Percentiles rank a stretch among this genome's conserved stretches.
Evolutionary conservation across 2,329 filamentous ascomycete genomes (phyloP).

Genomic region (Paecilomyces dactylethromorphus): DNA sequence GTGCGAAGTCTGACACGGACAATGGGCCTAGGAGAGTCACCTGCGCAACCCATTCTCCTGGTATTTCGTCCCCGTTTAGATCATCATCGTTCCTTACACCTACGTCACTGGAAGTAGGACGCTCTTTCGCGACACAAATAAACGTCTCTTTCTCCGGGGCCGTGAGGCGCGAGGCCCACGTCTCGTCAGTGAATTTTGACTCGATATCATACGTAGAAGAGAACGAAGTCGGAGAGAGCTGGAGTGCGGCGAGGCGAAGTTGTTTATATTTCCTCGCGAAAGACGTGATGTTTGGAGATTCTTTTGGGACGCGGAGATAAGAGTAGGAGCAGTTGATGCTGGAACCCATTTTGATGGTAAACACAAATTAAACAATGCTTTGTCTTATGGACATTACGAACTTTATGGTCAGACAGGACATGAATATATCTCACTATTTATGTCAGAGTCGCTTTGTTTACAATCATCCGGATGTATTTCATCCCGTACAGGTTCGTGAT

Average conservation of each 20-base stretch:
- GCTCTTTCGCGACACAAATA: conserved; percentile 13
- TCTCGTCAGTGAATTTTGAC: conserved; percentile 13
- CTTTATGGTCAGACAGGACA: no score
- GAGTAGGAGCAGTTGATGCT: neutral
- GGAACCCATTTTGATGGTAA: neutral
- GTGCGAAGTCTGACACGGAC: conserved; percentile 12
- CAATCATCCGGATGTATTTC: neutral
- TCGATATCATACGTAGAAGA: conserved; percentile 24
- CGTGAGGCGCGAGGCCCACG: conserved; percentile 21
- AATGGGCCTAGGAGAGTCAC: conserved; percentile 23
- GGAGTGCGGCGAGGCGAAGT: conserved; percentile 21
- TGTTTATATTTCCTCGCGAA: conserved; percentile 8
- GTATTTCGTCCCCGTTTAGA: neutral
- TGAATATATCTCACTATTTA: neutral
- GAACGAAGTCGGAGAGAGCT: conserved; percentile 20
- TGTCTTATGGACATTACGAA: neutral
- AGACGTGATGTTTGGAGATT: neutral
- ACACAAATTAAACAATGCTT: neutral
- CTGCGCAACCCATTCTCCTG: conserved; percentile 22
- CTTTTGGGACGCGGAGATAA: conserved; percentile 6
- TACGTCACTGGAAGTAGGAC: neutral
- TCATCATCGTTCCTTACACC: conserved; percentile 6
- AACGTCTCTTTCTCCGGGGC: conserved; percentile 19
- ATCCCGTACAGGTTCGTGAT: neutral
- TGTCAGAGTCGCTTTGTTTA: neutral